A percentile compares a stretch with the other conserved stretches of the same genome.
phyloP scores from a whole-genome alignment of 2,329 filamentous ascomycete species.

The Sarocladium oryzae region DNA sequence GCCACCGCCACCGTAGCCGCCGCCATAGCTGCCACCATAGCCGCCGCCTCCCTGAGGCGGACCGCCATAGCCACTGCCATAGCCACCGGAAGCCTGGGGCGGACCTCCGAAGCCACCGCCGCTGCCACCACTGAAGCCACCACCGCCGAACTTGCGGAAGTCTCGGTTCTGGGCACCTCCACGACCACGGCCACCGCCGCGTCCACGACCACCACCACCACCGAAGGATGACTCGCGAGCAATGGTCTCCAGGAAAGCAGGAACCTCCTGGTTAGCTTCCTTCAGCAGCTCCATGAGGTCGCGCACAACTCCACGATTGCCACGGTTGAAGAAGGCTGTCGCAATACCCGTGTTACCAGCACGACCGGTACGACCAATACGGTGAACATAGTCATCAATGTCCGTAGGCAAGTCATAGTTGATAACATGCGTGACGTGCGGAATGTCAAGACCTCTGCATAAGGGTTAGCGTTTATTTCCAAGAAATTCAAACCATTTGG shows the following conservation, averaged over 20 bases:
- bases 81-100: constrained; percentile 28
- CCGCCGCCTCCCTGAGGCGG: constrained; percentile 28
- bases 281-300: constrained; percentile 97
- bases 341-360: constrained; percentile 98
- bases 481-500: no score
- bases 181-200: constrained; percentile 46
- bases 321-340: constrained; percentile 99
- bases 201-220: constrained; percentile 59
- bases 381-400: constrained; percentile 97
- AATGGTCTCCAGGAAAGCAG: constrained; percentile 91
- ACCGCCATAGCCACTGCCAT: constrained; percentile 39
- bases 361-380: constrained; percentile 99
- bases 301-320: constrained; percentile 94
- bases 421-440: constrained; percentile 93
- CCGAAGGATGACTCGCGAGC: constrained; percentile 88
- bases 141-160: constrained; percentile 72
- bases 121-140: constrained; percentile 39
- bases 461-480: neutral
- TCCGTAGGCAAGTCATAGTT: constrained; percentile 99
- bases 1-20: constrained; percentile 33
- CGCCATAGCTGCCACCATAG: constrained; percentile 32
- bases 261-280: constrained; percentile 97
- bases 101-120: constrained; percentile 24
- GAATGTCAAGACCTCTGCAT: constrained; percentile 73
- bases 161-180: constrained; percentile 74